These are phyloP conservation scores for Buxus sempervirens DNA, from an alignment of 164 flowering plant species.

Conservation along the genomic window DNA sequence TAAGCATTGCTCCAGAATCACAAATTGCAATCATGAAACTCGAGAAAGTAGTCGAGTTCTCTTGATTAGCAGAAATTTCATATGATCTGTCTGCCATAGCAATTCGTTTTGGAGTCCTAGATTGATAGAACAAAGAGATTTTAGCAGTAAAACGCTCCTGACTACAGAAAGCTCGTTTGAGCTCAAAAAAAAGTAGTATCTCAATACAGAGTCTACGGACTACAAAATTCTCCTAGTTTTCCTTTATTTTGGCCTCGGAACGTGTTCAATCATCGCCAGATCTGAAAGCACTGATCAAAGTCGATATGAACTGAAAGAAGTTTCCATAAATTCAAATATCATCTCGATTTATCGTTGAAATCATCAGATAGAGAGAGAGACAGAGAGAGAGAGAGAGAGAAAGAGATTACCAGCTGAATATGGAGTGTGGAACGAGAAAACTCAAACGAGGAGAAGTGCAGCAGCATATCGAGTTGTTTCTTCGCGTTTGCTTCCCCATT, in stretches of 20 bases:
- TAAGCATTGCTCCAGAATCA: background rate
- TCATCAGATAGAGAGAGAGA: slow-evolving; percentile 11
- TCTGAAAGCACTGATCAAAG: background rate
- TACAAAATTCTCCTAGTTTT: too few species aligned
- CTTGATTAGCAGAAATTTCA: too few species aligned
- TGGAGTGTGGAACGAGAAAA: slow-evolving; percentile 24
- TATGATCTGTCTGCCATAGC: too few species aligned
- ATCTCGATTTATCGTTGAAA: background rate
- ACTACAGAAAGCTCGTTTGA: too few species aligned
- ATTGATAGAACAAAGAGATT: background rate
- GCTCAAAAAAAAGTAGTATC: background rate
- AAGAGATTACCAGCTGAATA: slow-evolving; percentile 37
- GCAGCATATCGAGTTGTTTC: slow-evolving; percentile 29
- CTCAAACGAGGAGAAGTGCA: slow-evolving; percentile 42
- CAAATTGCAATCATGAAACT: background rate
- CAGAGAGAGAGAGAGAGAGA: slow-evolving; percentile 20
- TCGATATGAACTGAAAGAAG: background rate
- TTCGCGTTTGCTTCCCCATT: slow-evolving; percentile 34
- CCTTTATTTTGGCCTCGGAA: too few species aligned
- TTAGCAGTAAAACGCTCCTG: background rate
- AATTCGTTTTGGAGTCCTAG: background rate
- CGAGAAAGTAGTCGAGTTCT: background rate
- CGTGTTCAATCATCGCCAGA: too few species aligned
- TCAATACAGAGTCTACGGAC: background rate
- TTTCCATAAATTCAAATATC: background rate